A percentile compares a stretch with the other conserved stretches of the same genome.
Conservation (phyloP, 257 asterid genomes). For the Capsicum pubescens region DNA sequence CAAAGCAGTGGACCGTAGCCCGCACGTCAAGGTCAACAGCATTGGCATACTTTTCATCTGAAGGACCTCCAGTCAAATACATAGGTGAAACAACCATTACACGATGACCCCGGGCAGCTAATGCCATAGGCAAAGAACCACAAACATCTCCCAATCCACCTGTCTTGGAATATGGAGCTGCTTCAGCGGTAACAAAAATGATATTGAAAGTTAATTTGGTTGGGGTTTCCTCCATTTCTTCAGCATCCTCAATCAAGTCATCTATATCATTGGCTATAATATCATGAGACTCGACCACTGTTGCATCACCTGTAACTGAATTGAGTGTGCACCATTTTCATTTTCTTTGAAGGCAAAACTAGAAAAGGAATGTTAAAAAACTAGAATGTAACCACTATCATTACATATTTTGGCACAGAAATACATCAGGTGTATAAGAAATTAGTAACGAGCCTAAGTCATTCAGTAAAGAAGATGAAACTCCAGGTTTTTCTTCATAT, state of each 20-base stretch:
- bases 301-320: constrained; percentile 49
- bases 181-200: constrained; percentile 85
- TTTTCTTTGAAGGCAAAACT: constrained; percentile 2
- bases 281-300: constrained; percentile 43
- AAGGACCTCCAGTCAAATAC: constrained; percentile 63
- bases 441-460: constrained; percentile 1
- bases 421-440: neutral
- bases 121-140: constrained; percentile 92
- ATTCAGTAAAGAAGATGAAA: neutral
- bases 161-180: constrained; percentile 95
- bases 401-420: constrained; percentile 14
- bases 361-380: neutral
- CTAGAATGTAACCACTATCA: neutral
- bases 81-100: constrained; percentile 96
- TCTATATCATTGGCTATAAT: constrained; percentile 37
- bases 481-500: neutral
- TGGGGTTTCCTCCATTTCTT: constrained; percentile 37
- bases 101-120: constrained; percentile 88
- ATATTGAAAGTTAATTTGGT: constrained; percentile 51
- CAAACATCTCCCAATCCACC: constrained; percentile 99
- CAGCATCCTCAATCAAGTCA: constrained; percentile 43
- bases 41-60: constrained; percentile 63
- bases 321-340: constrained; percentile 22
- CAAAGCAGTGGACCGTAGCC: constrained; percentile 66
- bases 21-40: constrained; percentile 57